Base-by-base conservation (phyloP, 2,329 filamentous ascomycete species). In the Beauveria pseudobassiana region DNA sequence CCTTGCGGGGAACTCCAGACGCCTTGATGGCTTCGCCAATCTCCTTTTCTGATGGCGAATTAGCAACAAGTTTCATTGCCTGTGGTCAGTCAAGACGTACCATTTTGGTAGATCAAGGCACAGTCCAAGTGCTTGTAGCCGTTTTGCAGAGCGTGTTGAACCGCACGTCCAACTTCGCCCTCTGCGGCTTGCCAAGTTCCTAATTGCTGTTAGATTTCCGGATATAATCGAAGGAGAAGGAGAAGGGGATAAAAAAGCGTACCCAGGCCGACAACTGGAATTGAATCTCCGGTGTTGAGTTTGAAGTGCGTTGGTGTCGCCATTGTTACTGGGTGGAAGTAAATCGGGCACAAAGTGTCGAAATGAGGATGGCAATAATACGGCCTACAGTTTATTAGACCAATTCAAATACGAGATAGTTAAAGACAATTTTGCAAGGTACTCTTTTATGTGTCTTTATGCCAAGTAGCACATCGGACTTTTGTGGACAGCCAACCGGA, bases 71-170 rank as follows among this genome's bases (percentile, higher is more conserved):
- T 9, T 28, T 9, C 28, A 28, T 28, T 8, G 28, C 28, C 28
- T 28, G 7, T 3, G 7, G 28, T 28, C 28, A 9, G 7, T 28
- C n/a, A 24, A 8, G 38, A n/a, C 42, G 38, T 16, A 42, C 42
- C 91, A 73, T 96, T 92, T 67, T 80, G 86, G 74, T 91, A 91
- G 76, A 87, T 88, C 78, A 88, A 90, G 5, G 89, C 87, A 66
- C 85, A 83, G 76, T 92, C 89, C 67, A 92, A 81, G 65, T 85
- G 80, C 67, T 76, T 76, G 77, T 85, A 85, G 26, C 82, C 82
- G 62, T 72, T 70, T 69, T 81, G 77, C 62, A 88, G 78, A 51
- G 86, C 85, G 64, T 80, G 78, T 54, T 78, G 74, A 40, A 88
- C 85, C 30, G 85, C 85, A 1, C 74, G 73, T 56, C 80, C 76